Conservation (phyloP, 139 green algal genomes). For the Ostreobium quekettii region DNA sequence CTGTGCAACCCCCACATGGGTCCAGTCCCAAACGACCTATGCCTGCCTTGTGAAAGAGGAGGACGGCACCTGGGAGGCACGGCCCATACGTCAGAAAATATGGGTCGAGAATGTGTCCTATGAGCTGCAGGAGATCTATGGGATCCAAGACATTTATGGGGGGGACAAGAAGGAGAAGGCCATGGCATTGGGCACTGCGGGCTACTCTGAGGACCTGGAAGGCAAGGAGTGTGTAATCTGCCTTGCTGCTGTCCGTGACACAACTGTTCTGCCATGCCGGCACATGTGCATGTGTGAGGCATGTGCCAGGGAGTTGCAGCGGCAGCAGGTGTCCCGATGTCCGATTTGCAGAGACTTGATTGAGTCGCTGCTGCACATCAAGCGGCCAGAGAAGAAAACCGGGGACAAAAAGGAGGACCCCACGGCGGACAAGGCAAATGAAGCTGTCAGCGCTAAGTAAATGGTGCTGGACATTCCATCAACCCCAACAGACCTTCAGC, state of each 20-base stretch:
- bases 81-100: constrained; percentile 88
- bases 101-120: constrained; percentile 83
- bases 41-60: constrained; percentile 57
- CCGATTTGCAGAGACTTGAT: constrained; percentile 90
- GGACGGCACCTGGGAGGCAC: constrained; percentile 37
- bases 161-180: constrained; percentile 40
- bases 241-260: constrained; percentile 82
- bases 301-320: constrained; percentile 61
- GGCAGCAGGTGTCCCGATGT: constrained; percentile 65
- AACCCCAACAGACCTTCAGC: too few relatives aligned
- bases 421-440: too few relatives aligned
- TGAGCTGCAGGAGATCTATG: constrained; percentile 83
- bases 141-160: constrained; percentile 81
- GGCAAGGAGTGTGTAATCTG: constrained; percentile 96
- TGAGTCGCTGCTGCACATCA: constrained; percentile 82
- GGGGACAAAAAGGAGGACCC: too few relatives aligned
- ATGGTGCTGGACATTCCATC: too few relatives aligned
- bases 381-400: constrained; percentile 21
- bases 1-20: constrained; percentile 39
- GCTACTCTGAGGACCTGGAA: constrained; percentile 48
- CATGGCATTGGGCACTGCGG: background rate
- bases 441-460: too few relatives aligned
- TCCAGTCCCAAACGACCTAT: constrained; percentile 93
- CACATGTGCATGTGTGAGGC: constrained; percentile 95
- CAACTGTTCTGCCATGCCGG: constrained; percentile 90